A percentile compares a stretch with the other conserved stretches of the same genome.
Conservation (phyloP, 176 grass and related monocot species). For the Hordeum marinum region DNA sequence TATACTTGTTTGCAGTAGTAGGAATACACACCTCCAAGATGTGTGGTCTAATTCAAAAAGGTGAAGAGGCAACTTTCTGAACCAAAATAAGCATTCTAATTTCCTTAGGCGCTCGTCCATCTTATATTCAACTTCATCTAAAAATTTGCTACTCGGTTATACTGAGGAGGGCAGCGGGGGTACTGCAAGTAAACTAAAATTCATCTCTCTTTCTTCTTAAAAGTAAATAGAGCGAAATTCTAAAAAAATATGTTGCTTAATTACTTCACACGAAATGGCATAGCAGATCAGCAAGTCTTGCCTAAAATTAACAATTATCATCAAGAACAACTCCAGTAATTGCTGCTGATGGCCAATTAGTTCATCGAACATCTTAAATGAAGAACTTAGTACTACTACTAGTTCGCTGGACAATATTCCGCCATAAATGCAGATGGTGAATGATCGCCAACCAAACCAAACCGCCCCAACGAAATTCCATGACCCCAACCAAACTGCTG, state of each 20-base stretch:
- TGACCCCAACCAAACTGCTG: constrained; percentile 13
- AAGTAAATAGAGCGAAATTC: not conserved
- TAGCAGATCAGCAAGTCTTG: not conserved
- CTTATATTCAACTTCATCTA: not conserved
- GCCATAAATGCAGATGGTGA: constrained; percentile 27
- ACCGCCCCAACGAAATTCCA: not conserved
- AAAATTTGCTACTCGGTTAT: not conserved
- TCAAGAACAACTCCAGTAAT: not conserved
- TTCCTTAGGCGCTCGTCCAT: not conserved
- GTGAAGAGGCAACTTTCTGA: not conserved
- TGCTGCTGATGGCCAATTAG: not conserved
- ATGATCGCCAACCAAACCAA: constrained; percentile 12
- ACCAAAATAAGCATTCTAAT: constrained; percentile 4
- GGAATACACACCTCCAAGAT: not conserved
- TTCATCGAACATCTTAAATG: constrained; percentile 14
- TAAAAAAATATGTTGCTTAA: not conserved
- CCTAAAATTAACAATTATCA: constrained; percentile 5
- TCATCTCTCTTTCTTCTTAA: not conserved
- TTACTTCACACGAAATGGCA: not conserved
- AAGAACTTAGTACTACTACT: not conserved
- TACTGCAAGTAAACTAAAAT: not conserved
- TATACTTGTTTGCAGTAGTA: not conserved
- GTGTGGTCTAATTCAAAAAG: not conserved
- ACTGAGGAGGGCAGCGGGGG: not conserved
- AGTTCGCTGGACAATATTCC: constrained; percentile 29